Conservation (phyloP, 2,329 filamentous ascomycete species). For the Escovopsis sp. region DNA sequence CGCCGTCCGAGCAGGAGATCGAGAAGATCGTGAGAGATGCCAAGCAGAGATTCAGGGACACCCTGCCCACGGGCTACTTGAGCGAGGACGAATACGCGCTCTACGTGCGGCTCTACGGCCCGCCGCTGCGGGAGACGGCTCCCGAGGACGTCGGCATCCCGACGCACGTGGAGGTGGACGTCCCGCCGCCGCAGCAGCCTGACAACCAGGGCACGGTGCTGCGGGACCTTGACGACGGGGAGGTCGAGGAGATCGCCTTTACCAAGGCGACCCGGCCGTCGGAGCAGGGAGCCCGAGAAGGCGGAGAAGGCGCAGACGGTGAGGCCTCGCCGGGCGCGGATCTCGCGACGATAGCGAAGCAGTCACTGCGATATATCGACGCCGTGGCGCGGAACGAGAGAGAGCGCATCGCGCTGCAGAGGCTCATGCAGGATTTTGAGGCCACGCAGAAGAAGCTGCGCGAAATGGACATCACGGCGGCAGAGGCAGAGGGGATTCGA, state of each 20-base stretch:
- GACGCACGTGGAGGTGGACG: slow-evolving; percentile 22
- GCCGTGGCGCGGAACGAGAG: slow-evolving; percentile 36
- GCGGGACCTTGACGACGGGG: slow-evolving; percentile 38
- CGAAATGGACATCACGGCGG: slow-evolving; percentile 3
- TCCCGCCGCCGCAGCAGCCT: slow-evolving; percentile 6
- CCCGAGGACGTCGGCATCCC: slow-evolving; percentile 43
- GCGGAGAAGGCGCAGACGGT: not conserved
- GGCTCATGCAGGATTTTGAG: slow-evolving; percentile 43
- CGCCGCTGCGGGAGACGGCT: slow-evolving; percentile 47
- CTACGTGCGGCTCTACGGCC: slow-evolving; percentile 70
- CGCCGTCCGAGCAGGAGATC: slow-evolving; percentile 20
- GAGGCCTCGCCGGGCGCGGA: slow-evolving; percentile 6
- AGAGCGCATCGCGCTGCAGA: slow-evolving; percentile 38
- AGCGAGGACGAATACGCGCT: slow-evolving; percentile 54
- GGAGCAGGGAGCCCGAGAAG: slow-evolving; percentile 1
- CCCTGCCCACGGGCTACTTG: slow-evolving; percentile 56
- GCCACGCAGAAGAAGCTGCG: slow-evolving; percentile 21
- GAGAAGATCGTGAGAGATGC: slow-evolving; percentile 55
- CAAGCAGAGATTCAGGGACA: slow-evolving; percentile 61
- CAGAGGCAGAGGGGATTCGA: slow-evolving; percentile 11
- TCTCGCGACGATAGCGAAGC: slow-evolving; percentile 14
- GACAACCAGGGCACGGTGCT: slow-evolving; percentile 31
- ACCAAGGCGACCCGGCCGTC: slow-evolving; percentile 9
- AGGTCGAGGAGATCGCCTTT: slow-evolving; percentile 46
- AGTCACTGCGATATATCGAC: slow-evolving; percentile 25